A percentile compares a stretch with the other conserved stretches of the same genome.
Conservation (phyloP, 75 land plant species). For the Selaginella tamariscina region DNA sequence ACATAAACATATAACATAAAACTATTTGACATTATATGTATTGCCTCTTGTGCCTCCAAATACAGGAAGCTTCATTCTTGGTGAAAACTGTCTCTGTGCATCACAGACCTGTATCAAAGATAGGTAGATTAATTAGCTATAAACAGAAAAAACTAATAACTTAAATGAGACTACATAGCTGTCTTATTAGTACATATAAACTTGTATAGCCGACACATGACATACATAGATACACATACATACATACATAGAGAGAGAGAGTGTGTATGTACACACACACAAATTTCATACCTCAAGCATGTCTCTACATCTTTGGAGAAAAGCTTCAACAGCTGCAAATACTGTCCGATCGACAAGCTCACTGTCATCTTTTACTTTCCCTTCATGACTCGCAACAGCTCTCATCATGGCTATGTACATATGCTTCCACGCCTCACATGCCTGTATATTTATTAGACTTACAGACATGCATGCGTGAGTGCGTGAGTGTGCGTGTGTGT, state of each 20-base stretch:
- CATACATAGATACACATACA: neutral
- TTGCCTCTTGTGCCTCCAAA: conserved; percentile 29
- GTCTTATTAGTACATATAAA: neutral
- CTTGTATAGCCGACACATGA: neutral
- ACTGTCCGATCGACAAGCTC: conserved; percentile 11
- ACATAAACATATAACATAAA: too few relatives aligned
- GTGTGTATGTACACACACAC: too few relatives aligned
- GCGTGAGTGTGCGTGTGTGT: conserved; percentile 1
- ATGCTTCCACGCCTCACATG: conserved; percentile 24
- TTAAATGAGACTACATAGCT: neutral
- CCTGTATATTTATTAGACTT: too few relatives aligned
- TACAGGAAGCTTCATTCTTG: conserved; percentile 17
- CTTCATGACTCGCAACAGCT: neutral
- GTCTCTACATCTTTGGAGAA: conserved; percentile 26
- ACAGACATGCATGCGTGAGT: neutral
- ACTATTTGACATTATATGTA: too few relatives aligned
- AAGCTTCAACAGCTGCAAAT: conserved; percentile 27
- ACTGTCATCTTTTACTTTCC: neutral
- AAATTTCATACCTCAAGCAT: conserved; percentile 23
- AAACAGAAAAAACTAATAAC: neutral
- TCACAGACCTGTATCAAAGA: conserved; percentile 25
- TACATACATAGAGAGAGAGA: conserved; percentile 3
- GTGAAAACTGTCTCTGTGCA: conserved; percentile 30
- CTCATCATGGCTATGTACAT: conserved; percentile 23
- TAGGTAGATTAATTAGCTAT: neutral